These are phyloP conservation scores for Mortierella sp. DNA, from an alignment of 371 early-diverging fungal genomes.

Conservation along the genomic window DNA sequence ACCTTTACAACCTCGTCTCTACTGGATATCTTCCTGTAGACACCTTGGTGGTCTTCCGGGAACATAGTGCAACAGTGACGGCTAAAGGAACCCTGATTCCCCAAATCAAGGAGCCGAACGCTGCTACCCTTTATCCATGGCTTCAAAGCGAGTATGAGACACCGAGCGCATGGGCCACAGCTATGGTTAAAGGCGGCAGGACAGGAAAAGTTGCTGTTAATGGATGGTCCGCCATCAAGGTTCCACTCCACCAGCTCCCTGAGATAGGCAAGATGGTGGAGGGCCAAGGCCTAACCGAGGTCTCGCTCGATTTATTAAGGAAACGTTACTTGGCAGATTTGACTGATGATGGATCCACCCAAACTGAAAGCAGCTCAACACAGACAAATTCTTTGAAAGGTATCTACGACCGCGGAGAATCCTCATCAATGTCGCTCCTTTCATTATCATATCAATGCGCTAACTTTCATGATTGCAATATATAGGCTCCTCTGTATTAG, in stretches of 20 bases:
- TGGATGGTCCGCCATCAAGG: constrained; percentile 68
- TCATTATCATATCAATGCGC: no score
- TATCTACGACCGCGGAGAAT: neutral
- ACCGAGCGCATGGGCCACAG: constrained; percentile 70
- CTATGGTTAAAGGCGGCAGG: constrained; percentile 60
- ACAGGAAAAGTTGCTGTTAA: constrained; percentile 64
- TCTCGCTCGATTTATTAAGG: constrained; percentile 59
- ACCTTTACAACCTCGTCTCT: constrained; percentile 41
- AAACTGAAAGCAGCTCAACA: neutral
- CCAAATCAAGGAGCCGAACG: constrained; percentile 29
- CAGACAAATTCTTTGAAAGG: constrained; percentile 11
- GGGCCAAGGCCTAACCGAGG: constrained; percentile 41
- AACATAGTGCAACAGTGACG: constrained; percentile 60
- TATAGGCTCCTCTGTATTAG: neutral
- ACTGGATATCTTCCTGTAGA: constrained; percentile 41
- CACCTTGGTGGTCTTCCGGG: constrained; percentile 53
- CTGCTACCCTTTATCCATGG: constrained; percentile 32
- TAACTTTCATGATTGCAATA: neutral
- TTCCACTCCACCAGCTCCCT: constrained; percentile 50
- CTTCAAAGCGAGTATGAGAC: constrained; percentile 65
- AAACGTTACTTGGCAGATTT: constrained; percentile 54
- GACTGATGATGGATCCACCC: constrained; percentile 12
- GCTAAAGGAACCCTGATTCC: constrained; percentile 58
- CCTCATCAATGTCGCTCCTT: neutral
- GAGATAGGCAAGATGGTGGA: constrained; percentile 33